Conservation (phyloP, 805 yeast genomes). For the Metschnikowia vanudenii region DNA sequence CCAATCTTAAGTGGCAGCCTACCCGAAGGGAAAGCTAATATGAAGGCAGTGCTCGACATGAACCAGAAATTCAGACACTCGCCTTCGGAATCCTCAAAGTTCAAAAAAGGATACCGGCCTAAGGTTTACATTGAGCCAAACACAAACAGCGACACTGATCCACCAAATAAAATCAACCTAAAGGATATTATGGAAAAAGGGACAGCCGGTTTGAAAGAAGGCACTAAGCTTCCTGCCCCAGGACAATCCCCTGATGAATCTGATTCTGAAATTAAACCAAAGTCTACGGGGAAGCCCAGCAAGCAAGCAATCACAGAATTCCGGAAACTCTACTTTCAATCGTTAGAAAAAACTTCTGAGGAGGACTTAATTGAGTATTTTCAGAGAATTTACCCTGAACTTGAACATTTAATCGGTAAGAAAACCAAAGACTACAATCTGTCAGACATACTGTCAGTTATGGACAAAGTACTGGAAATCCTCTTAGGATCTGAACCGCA, state of each 20-base stretch:
- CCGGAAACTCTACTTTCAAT: constrained; percentile 4
- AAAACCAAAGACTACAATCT: not conserved
- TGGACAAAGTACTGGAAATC: not conserved
- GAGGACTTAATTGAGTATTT: constrained; percentile 11
- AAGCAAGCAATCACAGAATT: constrained; percentile 4
- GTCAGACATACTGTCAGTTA: not conserved
- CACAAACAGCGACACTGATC: not conserved
- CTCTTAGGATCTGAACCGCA: not conserved
- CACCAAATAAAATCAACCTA: constrained; percentile 1
- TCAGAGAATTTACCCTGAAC: constrained; percentile 12
- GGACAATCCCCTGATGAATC: not conserved
- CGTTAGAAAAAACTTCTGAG: constrained; percentile 3
- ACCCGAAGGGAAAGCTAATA: constrained; percentile 2
- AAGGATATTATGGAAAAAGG: constrained; percentile 2
- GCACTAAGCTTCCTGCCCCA: not conserved
- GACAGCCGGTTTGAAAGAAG: not conserved
- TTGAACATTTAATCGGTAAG: constrained; percentile 8
- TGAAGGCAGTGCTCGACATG: constrained; percentile 7
- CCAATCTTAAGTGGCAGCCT: not conserved
- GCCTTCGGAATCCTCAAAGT: not conserved
- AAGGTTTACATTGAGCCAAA: not conserved
- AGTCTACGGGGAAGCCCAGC: not conserved
- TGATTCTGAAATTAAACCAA: not conserved
- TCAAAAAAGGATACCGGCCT: not conserved
- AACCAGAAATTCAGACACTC: not conserved